These are phyloP conservation scores for Penicillium waksmanii DNA, from an alignment of 495 filamentous ascomycete species.

Conservation along the genomic window DNA sequence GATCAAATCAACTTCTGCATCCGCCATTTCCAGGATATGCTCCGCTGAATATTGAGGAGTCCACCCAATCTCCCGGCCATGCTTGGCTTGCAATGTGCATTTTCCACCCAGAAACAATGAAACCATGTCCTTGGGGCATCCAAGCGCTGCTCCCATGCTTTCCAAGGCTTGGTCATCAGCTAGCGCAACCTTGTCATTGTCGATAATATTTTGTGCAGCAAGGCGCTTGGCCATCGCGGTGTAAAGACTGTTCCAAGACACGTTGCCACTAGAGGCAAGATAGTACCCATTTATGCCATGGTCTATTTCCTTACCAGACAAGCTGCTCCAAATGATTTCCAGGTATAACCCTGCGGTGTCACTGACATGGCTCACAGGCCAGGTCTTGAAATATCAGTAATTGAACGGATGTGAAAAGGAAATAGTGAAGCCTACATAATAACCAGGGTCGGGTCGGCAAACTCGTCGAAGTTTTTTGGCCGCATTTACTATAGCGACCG, in stretches of 20 bases:
- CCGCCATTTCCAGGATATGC: slow-evolving; percentile 44
- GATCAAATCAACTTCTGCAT: slow-evolving; percentile 46
- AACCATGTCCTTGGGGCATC: slow-evolving; percentile 34
- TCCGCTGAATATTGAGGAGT: slow-evolving; percentile 37
- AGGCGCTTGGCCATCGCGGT: slow-evolving; percentile 41
- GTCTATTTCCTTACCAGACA: slow-evolving; percentile 36
- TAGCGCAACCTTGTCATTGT: slow-evolving; percentile 31
- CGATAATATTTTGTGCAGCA: slow-evolving; percentile 39
- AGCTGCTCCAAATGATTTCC: slow-evolving; percentile 45
- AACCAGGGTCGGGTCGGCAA: slow-evolving; percentile 38
- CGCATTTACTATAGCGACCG: slow-evolving; percentile 47
- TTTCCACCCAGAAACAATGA: slow-evolving; percentile 41
- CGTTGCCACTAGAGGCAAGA: slow-evolving; percentile 48
- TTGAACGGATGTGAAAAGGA: background rate
- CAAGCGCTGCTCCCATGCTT: slow-evolving; percentile 42
- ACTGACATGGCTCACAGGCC: slow-evolving; percentile 52
- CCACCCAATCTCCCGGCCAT: slow-evolving; percentile 47
- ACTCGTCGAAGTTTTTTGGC: slow-evolving; percentile 40
- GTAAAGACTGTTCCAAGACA: slow-evolving; percentile 55
- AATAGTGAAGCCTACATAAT: slow-evolving; percentile 32
- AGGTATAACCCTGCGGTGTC: slow-evolving; percentile 51
- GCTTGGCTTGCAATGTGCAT: slow-evolving; percentile 44
- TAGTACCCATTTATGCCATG: slow-evolving; percentile 52
- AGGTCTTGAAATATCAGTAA: slow-evolving; percentile 34
- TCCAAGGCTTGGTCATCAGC: slow-evolving; percentile 38